Base-by-base conservation (phyloP, 1,284 basidiomycete genomes). In the Rhodotorula sp. region DNA sequence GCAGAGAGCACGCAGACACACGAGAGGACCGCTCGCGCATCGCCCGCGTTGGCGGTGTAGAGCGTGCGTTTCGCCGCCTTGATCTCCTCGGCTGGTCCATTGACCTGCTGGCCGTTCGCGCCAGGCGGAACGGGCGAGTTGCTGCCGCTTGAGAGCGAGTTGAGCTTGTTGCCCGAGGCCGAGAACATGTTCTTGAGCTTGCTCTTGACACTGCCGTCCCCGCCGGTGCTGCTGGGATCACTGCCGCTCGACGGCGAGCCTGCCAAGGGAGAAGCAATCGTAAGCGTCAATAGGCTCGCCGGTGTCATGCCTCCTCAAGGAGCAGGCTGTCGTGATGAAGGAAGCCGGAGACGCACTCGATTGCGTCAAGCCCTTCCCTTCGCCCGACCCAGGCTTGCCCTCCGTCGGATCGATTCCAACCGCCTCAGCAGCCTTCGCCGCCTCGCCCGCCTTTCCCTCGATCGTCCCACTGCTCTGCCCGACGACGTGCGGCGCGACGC, bases 21-120 rank as follows among this genome's bases (percentile, higher is more conserved):
- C 73, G 68, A 81, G 27, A 97, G 85, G 16, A 97, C 93, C 13
- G 90, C 92, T 54, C 93, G 86, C 12, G 93, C 93, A 79, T 97
- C 93, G 21, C 97, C 97, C 1, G 93, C 97, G 79, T 99, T 99
- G 49, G 97, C 97, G 61, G 91, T 92, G 80, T 99, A 99, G 54
- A 99, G 83, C n/a, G 97, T 92, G 49, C 93, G 87, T 62, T 74
- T 76, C 19, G 75, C 75, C 5, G 75, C 75, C 56, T 68, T 72
- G 57, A 68, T 57, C 34, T 66, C 70, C 46, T 70, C 56, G 1
- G 75, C 75, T 14, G 73, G 70, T 3, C 75, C 73, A 4, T 60
- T 64, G 46, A 74, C 57, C 41, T 71, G 62, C 3, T 58, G 62
- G 53, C 50, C 19, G 17, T 53, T 53, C 9, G 72, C 34, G 34